Evolutionary conservation across 2,329 filamentous ascomycete species (phyloP).

Genomic region (Westerdykella ornata): DNA sequence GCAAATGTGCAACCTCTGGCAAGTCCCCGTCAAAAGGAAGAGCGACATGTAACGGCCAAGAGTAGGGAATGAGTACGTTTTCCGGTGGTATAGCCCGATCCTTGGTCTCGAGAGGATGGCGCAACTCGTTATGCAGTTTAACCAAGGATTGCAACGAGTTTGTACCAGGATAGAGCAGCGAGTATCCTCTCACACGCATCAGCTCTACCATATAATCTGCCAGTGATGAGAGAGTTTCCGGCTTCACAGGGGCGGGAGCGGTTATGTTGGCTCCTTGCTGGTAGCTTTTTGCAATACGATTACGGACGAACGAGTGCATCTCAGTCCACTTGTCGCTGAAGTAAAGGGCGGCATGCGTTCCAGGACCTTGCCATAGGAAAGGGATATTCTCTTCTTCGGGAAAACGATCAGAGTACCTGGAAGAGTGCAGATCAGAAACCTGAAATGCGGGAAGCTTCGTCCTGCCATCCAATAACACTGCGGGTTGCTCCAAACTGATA

Average conservation of each 20-base stretch:
- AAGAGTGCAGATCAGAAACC: constrained; percentile 32
- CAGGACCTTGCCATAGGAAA: constrained; percentile 81
- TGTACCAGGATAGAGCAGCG: constrained; percentile 67
- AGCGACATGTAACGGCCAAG: constrained; percentile 39
- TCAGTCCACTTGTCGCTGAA: constrained; percentile 83
- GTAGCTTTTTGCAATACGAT: constrained; percentile 45
- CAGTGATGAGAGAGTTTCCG: constrained; percentile 66
- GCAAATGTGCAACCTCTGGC: constrained; percentile 45
- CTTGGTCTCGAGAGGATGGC: constrained; percentile 37
- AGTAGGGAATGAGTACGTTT: constrained; percentile 42
- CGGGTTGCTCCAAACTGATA: constrained; percentile 71
- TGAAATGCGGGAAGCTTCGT: constrained; percentile 48
- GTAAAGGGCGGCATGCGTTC: constrained; percentile 73
- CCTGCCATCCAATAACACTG: constrained; percentile 55
- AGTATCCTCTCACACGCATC: constrained; percentile 68
- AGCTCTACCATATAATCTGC: constrained; percentile 72
- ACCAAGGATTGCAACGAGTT: constrained; percentile 50
- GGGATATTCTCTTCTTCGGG: constrained; percentile 42
- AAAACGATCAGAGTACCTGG: constrained; percentile 23
- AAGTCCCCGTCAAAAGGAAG: constrained; percentile 47
- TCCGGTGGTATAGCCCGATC: background rate
- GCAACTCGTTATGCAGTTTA: constrained; percentile 72
- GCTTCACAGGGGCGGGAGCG: constrained; percentile 43
- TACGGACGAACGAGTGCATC: constrained; percentile 71
- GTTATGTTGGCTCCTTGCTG: constrained; percentile 14